A percentile compares a stretch with the other conserved stretches of the same genome.
Evolutionary conservation across 768 basidiomycete species (phyloP).

Genomic region (Mycena indigotica): DNA sequence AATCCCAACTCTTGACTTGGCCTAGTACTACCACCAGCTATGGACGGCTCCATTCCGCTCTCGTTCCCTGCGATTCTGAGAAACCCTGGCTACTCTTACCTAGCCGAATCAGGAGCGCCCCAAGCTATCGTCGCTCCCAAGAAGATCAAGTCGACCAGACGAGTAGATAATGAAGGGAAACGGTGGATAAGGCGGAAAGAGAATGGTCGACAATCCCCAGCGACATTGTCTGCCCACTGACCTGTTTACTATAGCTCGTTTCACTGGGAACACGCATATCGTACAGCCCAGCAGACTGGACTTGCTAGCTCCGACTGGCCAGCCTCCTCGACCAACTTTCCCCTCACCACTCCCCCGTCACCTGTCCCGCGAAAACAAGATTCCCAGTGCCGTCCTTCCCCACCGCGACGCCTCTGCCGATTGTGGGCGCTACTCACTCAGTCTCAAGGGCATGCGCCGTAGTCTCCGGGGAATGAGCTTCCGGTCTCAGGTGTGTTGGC

Average conservation of each 20-base stretch:
- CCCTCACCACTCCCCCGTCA: constrained; percentile 75
- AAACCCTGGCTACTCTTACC: constrained; percentile 60
- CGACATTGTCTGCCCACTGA: neutral
- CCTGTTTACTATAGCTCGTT: constrained; percentile 51
- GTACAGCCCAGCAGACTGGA: constrained; percentile 63
- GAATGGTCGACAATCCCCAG: constrained; percentile 54
- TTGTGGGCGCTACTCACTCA: constrained; percentile 76
- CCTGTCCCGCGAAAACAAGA: constrained; percentile 59
- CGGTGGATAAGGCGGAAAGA: constrained; percentile 77
- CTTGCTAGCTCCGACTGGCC: constrained; percentile 42
- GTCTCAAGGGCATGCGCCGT: constrained; percentile 73
- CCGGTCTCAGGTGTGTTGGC: constrained; percentile 47
- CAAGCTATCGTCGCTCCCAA: constrained; percentile 33
- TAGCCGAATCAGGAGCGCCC: no score
- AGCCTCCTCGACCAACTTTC: constrained; percentile 59
- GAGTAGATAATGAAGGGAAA: constrained; percentile 74
- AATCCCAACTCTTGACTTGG: neutral
- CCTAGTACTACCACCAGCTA: no score
- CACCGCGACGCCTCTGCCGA: constrained; percentile 58
- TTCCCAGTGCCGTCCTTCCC: constrained; percentile 49
- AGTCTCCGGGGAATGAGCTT: constrained; percentile 64
- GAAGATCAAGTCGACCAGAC: constrained; percentile 37
- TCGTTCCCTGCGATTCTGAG: constrained; percentile 76
- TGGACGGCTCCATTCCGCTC: constrained; percentile 46
- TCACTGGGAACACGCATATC: constrained; percentile 74